Percentiles rank a stretch among this genome's conserved stretches.
Conservation (phyloP, 2,329 filamentous ascomycete species). For the Teratosphaeriaceae sp. region DNA sequence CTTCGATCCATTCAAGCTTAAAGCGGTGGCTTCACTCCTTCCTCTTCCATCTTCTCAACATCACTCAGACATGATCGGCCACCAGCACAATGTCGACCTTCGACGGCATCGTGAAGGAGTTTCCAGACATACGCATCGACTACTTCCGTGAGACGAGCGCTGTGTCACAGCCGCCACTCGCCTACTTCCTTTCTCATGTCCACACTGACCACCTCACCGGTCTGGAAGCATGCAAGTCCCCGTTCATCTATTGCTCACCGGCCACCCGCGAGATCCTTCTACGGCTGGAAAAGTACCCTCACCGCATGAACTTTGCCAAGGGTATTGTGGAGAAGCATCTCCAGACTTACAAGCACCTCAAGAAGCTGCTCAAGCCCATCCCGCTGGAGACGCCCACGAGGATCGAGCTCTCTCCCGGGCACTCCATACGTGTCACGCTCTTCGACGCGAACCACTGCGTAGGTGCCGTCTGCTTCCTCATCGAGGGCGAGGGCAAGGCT, state of each 20-base stretch:
- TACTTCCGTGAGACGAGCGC: constrained; percentile 54
- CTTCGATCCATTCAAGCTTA: too few species aligned
- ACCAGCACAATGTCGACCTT: constrained; percentile 64
- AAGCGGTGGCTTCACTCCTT: too few species aligned
- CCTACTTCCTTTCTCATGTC: constrained; percentile 86
- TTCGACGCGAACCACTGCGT: constrained; percentile 79
- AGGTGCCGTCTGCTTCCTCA: constrained; percentile 86
- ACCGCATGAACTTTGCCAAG: constrained; percentile 73
- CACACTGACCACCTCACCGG: constrained; percentile 86
- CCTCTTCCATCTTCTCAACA: too few species aligned
- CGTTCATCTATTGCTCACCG: constrained; percentile 86
- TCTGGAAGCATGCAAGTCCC: constrained; percentile 66
- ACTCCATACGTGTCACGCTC: constrained; percentile 70
- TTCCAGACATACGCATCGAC: constrained; percentile 76
- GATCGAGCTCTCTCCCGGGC: constrained; percentile 65
- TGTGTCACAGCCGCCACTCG: constrained; percentile 52
- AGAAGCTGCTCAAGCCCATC: constrained; percentile 67
- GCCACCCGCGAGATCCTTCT: constrained; percentile 75
- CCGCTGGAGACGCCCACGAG: constrained; percentile 72
- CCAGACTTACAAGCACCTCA: constrained; percentile 70
- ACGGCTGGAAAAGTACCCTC: constrained; percentile 68
- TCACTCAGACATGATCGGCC: neutral
- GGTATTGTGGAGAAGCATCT: constrained; percentile 69
- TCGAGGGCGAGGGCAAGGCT: constrained; percentile 66
- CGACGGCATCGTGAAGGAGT: constrained; percentile 64